A percentile compares a stretch with the other conserved stretches of the same genome.
Conservation (phyloP, 148 eudicot genomes). For the Vaccinium macrocarpon region DNA sequence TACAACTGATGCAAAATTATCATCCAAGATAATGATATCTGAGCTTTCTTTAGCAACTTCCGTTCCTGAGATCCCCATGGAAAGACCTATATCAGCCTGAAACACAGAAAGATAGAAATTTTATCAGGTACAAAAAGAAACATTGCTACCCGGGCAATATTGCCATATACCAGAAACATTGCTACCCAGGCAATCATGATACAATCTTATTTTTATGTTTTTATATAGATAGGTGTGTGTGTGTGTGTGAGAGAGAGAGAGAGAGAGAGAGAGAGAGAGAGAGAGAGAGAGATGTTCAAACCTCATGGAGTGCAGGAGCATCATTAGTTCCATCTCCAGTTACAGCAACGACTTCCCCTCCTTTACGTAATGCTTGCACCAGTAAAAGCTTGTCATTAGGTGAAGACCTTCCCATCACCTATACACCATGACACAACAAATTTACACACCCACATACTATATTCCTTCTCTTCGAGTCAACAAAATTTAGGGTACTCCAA, state of each 20-base stretch:
- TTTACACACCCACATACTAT: background rate
- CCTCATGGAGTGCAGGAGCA: constrained; percentile 99
- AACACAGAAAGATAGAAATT: constrained; percentile 18
- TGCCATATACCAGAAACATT: background rate
- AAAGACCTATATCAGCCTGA: constrained; percentile 94
- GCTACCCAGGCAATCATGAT: background rate
- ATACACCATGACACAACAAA: constrained; percentile 15
- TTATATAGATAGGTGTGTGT: no score
- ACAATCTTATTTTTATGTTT: no score
- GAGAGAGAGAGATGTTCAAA: constrained; percentile 14
- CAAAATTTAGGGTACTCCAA: background rate
- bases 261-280: background rate
- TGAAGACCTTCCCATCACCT: constrained; percentile 99
- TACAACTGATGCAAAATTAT: constrained; percentile 88
- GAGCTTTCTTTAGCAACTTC: constrained; percentile 99
- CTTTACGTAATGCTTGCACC: constrained; percentile 80
- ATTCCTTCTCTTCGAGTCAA: background rate
- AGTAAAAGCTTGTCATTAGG: constrained; percentile 88
- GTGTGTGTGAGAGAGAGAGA: background rate
- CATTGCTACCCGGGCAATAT: background rate
- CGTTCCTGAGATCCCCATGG: constrained; percentile 96
- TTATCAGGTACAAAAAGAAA: constrained; percentile 17
- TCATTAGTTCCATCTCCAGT: constrained; percentile 98
- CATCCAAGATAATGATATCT: constrained; percentile 90
- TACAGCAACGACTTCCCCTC: constrained; percentile 88